These are phyloP conservation scores for Allantophomopsis cytisporea DNA, from an alignment of 2,329 filamentous ascomycete species.

Conservation along the genomic window DNA sequence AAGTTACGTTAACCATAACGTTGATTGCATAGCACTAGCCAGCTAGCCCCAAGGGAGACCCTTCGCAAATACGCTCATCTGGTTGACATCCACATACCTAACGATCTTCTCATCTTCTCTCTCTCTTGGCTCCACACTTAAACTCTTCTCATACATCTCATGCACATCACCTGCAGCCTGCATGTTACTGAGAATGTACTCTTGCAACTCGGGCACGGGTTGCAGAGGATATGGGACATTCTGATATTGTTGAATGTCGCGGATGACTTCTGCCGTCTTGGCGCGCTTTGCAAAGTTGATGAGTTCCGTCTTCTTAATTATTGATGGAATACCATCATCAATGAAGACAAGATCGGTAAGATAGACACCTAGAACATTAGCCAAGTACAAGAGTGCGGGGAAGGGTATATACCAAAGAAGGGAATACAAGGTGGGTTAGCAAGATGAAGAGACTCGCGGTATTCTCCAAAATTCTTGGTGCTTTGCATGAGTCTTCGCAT, in stretches of 20 bases:
- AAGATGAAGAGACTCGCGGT: conserved; percentile 81
- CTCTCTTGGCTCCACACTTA: conserved; percentile 87
- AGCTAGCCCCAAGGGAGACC: conserved; percentile 7
- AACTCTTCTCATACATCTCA: conserved; percentile 97
- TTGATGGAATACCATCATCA: conserved; percentile 91
- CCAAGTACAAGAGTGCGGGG: background rate
- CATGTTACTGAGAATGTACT: conserved; percentile 96
- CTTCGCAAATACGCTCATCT: background rate
- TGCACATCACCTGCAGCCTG: conserved; percentile 90
- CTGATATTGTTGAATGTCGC: conserved; percentile 97
- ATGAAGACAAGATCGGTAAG: conserved; percentile 97
- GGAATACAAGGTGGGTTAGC: conserved; percentile 96
- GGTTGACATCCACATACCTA: conserved; percentile 36
- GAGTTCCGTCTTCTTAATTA: conserved; percentile 90
- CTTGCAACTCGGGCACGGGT: conserved; percentile 80
- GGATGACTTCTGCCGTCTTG: conserved; percentile 96
- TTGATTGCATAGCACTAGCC: conserved; percentile 8
- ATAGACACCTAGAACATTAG: conserved; percentile 59
- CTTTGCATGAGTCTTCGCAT: conserved; percentile 95
- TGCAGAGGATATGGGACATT: conserved; percentile 92
- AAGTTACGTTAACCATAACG: background rate
- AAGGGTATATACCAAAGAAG: conserved; percentile 65
- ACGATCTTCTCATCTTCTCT: conserved; percentile 99
- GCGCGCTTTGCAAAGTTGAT: conserved; percentile 98
- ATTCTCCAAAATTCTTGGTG: conserved; percentile 96